These are phyloP conservation scores for Colletotrichum tropicicola DNA, from an alignment of 2,329 filamentous ascomycete genomes.

Conservation along the genomic window DNA sequence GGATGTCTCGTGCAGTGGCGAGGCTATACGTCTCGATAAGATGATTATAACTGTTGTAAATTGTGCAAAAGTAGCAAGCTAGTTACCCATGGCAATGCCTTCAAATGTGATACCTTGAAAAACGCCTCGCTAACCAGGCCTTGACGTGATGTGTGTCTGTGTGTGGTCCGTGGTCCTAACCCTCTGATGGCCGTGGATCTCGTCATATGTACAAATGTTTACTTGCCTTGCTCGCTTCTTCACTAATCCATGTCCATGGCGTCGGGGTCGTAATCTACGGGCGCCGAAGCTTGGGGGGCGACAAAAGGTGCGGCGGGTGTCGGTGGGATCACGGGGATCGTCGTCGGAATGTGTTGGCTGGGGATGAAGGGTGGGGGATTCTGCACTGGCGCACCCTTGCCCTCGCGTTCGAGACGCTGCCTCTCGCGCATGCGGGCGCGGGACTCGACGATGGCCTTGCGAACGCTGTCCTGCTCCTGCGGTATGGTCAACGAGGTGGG, in stretches of 20 bases:
- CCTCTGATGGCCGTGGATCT: slow-evolving; percentile 2
- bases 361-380: slow-evolving; percentile 28
- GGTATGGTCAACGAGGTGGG: slow-evolving; percentile 81
- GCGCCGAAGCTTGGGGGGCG: neutral
- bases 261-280: slow-evolving; percentile 58
- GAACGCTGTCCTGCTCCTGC: slow-evolving; percentile 78
- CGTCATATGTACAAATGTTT: neutral
- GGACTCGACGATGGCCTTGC: slow-evolving; percentile 85
- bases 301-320: slow-evolving; percentile 18
- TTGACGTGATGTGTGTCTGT: no score
- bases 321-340: neutral
- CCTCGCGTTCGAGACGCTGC: slow-evolving; percentile 48
- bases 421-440: slow-evolving; percentile 72
- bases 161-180: no score
- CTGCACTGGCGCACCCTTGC: slow-evolving; percentile 25
- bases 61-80: slow-evolving; percentile 10
- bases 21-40: neutral
- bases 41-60: slow-evolving; percentile 6
- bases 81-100: neutral
- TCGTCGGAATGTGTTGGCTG: slow-evolving; percentile 11
- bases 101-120: slow-evolving; percentile 10
- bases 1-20: neutral
- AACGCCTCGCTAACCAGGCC: slow-evolving; percentile 10
- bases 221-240: slow-evolving; percentile 27
- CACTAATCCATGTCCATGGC: slow-evolving; percentile 77